A percentile compares a stretch with the other conserved stretches of the same genome.
These are phyloP conservation scores for Lachnellula cervina DNA, from an alignment of 2,329 filamentous ascomycete genomes.

Conservation along the genomic window DNA sequence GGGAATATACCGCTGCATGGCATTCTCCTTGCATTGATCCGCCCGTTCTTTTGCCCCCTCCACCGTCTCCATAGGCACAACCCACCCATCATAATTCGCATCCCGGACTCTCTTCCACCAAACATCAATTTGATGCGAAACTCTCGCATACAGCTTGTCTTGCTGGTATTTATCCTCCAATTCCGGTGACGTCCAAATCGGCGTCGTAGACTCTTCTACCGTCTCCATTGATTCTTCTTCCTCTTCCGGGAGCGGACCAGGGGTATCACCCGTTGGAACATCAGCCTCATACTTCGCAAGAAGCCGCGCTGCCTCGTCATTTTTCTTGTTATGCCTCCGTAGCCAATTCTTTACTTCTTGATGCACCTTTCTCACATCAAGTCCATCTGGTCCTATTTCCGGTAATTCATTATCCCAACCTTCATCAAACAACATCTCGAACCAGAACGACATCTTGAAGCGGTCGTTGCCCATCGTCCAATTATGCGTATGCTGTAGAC, in stretches of 20 bases:
- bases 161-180: slow-evolving; percentile 54
- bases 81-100: slow-evolving; percentile 55
- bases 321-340: slow-evolving; percentile 55
- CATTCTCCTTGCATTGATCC: slow-evolving; percentile 54
- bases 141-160: slow-evolving; percentile 53
- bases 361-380: slow-evolving; percentile 53
- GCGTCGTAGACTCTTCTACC: slow-evolving; percentile 24
- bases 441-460: slow-evolving; percentile 68
- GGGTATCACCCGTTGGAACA: slow-evolving; percentile 29
- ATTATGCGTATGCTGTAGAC: slow-evolving; percentile 62
- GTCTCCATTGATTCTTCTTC: slow-evolving; percentile 11
- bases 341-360: slow-evolving; percentile 59
- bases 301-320: slow-evolving; percentile 49
- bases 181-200: slow-evolving; percentile 33
- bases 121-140: slow-evolving; percentile 59
- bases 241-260: slow-evolving; percentile 25
- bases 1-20: slow-evolving; percentile 46
- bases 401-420: slow-evolving; percentile 48
- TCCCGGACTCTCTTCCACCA: slow-evolving; percentile 61
- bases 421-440: slow-evolving; percentile 59
- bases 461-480: slow-evolving; percentile 65
- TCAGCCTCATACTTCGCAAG: slow-evolving; percentile 48
- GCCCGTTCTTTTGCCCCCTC: slow-evolving; percentile 54
- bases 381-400: slow-evolving; percentile 41
- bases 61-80: slow-evolving; percentile 54